Evolutionary conservation across 139 green algal species (phyloP), one percentile per base, ranked within the genome.

Genomic region (Limnomonas spitsbergensis): DNA sequence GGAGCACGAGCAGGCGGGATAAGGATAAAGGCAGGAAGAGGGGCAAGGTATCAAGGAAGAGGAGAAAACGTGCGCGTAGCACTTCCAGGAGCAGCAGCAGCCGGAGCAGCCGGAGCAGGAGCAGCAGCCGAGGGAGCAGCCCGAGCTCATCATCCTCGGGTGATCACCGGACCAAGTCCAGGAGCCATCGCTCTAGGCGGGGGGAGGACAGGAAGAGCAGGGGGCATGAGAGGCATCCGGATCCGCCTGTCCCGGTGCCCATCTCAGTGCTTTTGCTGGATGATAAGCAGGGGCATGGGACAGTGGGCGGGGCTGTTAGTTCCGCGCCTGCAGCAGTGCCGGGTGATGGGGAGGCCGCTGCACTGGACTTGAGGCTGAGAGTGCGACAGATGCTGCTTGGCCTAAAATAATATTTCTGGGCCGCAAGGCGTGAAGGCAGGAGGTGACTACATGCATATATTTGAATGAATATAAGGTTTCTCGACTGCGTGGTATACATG

Each of bases 381-480:
- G 47, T 61, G 14, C 47, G 47, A 61, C 47, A 61, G 47, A 61
- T 61, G 47, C 20, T 61, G 47, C 47, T 61, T 61, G 47, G 47
- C 14, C 47, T 61, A 20, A 61, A 61, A 61, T 61, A 20, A 61
- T 29, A 61, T 61, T 29, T 61, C 47, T 20, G 20, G 47, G 20
- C 14, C 20, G 14, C 47, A 61, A 14, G 20, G 47, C 47, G 14
- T 61, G 14, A 61, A n/a, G n/a, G n/a, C n/a, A n/a, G n/a, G n/a
- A n/a, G n/a, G n/a, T n/a, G n/a, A n/a, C n/a, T n/a, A n/a, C n/a
- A n/a, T n/a, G n/a, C n/a, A n/a, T n/a, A n/a, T n/a, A n/a, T n/a
- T n/a, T n/a, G n/a, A n/a, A n/a, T n/a, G n/a, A n/a, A n/a, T n/a
- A n/a, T n/a, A n/a, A n/a, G n/a, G n/a, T n/a, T n/a, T n/a, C n/a